phyloP scores from a whole-genome alignment of 345 rosid species.

The Jatropha curcas region DNA sequence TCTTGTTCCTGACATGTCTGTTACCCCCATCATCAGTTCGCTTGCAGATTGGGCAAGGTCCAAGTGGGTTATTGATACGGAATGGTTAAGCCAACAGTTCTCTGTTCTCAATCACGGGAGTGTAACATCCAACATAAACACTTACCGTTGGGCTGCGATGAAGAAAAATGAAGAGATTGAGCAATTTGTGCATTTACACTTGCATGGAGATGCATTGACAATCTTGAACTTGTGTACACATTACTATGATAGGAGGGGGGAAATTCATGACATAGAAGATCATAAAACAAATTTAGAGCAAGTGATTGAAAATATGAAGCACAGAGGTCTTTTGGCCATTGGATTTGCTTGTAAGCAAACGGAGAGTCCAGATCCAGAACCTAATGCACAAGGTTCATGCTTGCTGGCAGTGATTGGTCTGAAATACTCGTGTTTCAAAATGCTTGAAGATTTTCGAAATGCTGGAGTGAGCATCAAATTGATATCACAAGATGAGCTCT shows the following conservation, averaged over 20 bases:
- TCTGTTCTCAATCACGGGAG: background rate
- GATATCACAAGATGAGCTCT: constrained; percentile 21
- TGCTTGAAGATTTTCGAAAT: background rate
- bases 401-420: constrained; percentile 25
- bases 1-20: constrained; percentile 8
- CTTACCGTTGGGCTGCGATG: constrained; percentile 14
- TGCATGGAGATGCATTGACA: constrained; percentile 30
- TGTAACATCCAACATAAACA: background rate
- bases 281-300: constrained; percentile 4
- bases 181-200: constrained; percentile 17
- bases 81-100: constrained; percentile 7
- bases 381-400: constrained; percentile 12
- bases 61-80: constrained; percentile 10
- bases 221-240: constrained; percentile 25
- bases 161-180: constrained; percentile 12
- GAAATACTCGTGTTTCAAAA: constrained; percentile 12
- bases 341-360: constrained; percentile 31
- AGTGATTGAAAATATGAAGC: constrained; percentile 21
- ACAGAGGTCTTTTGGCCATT: constrained; percentile 18
- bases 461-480: constrained; percentile 25
- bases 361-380: constrained; percentile 7
- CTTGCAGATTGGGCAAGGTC: constrained; percentile 23
- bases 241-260: constrained; percentile 24
- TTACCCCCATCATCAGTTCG: background rate
- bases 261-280: constrained; percentile 4